These are phyloP conservation scores for Calonectria naviculata DNA, from an alignment of 2,329 filamentous ascomycete genomes.

Conservation along the genomic window DNA sequence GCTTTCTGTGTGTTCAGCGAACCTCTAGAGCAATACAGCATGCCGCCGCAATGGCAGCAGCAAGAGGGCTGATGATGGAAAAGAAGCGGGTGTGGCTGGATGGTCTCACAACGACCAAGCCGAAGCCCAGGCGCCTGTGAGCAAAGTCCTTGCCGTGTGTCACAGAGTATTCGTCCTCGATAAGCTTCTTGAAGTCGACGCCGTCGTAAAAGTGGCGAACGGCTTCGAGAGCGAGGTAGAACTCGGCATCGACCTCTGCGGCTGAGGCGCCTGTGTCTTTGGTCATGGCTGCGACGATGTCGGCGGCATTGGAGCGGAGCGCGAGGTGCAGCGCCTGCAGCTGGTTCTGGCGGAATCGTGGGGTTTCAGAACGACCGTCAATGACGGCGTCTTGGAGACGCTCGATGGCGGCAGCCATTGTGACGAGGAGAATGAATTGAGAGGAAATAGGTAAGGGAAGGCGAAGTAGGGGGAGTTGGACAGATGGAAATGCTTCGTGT, in stretches of 20 bases:
- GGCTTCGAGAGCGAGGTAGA: constrained; percentile 32
- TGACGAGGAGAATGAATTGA: not conserved
- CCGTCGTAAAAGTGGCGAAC: constrained; percentile 26
- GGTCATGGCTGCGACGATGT: constrained; percentile 32
- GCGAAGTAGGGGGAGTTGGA: not conserved
- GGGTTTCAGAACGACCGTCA: constrained; percentile 33
- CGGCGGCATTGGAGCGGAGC: constrained; percentile 14
- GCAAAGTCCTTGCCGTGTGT: constrained; percentile 23
- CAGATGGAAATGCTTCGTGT: not conserved
- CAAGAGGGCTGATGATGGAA: constrained; percentile 27
- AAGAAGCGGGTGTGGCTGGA: constrained; percentile 33
- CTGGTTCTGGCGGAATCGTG: constrained; percentile 34
- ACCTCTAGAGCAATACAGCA: constrained; percentile 34
- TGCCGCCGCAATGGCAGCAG: constrained; percentile 23
- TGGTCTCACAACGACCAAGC: constrained; percentile 32
- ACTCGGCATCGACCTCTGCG: constrained; percentile 34
- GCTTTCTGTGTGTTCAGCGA: not conserved
- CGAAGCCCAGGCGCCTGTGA: constrained; percentile 21
- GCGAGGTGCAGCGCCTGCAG: constrained; percentile 25
- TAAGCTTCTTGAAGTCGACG: constrained; percentile 21
- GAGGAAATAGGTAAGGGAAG: not conserved
- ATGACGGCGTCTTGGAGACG: constrained; percentile 30
- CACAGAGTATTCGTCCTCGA: constrained; percentile 30
- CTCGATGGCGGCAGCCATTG: constrained; percentile 32
- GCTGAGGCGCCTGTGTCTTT: constrained; percentile 28